These are phyloP conservation scores for Protomyces arabidopsidicola DNA, from an alignment of 1,139 yeast species.

Conservation along the genomic window DNA sequence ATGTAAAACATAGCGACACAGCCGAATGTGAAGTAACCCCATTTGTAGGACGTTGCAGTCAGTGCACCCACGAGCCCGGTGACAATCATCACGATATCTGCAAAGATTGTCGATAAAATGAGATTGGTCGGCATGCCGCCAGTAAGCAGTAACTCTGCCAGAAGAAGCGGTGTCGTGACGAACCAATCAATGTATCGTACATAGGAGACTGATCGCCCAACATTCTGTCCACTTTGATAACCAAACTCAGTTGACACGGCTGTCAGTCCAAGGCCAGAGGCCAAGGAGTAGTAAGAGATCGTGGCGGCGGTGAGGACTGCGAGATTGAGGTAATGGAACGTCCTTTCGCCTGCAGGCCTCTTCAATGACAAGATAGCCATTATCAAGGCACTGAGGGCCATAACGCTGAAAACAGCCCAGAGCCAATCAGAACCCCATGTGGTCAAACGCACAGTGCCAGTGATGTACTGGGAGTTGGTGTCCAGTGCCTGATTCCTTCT, in stretches of 20 bases:
- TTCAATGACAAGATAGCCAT: slow-evolving; percentile 45
- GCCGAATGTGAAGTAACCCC: slow-evolving; percentile 56
- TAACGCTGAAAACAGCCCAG: slow-evolving; percentile 59
- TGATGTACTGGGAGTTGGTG: too few species aligned
- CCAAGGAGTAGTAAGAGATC: slow-evolving; percentile 57
- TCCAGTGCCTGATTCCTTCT: too few species aligned
- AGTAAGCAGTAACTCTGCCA: slow-evolving; percentile 43
- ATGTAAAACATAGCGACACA: slow-evolving; percentile 36
- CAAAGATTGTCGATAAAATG: slow-evolving; percentile 17
- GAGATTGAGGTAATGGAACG: slow-evolving; percentile 48
- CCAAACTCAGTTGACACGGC: slow-evolving; percentile 52
- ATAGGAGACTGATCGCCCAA: slow-evolving; percentile 62
- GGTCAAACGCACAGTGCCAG: too few species aligned
- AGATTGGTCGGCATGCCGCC: slow-evolving; percentile 35
- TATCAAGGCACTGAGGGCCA: slow-evolving; percentile 46
- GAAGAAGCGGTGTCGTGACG: slow-evolving; percentile 54
- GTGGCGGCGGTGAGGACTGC: slow-evolving; percentile 48
- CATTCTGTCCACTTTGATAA: slow-evolving; percentile 42
- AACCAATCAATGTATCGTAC: slow-evolving; percentile 66
- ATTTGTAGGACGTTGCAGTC: slow-evolving; percentile 52
- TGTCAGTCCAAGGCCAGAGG: slow-evolving; percentile 65
- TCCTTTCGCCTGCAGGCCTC: slow-evolving; percentile 42
- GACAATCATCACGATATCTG: slow-evolving; percentile 42
- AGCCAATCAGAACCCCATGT: slow-evolving; percentile 63
- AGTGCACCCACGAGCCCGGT: slow-evolving; percentile 32